Conservation (phyloP, 768 basidiomycete genomes). For the Asterophora lycoperdoides region DNA sequence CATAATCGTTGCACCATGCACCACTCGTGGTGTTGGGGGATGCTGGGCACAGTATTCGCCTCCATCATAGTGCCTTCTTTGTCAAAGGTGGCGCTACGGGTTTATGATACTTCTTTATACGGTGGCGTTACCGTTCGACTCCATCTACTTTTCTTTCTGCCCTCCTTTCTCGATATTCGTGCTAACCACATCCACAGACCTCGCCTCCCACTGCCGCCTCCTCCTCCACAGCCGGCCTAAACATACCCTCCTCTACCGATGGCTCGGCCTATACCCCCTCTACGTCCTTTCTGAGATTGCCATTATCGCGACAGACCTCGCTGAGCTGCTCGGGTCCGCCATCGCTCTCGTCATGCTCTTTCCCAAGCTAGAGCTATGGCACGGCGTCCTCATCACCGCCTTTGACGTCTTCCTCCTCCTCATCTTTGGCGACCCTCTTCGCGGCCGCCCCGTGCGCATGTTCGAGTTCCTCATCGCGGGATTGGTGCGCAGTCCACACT, state of each 20-base stretch:
- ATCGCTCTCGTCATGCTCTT: constrained; percentile 77
- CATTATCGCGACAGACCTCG: constrained; percentile 74
- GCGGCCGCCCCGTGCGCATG: constrained; percentile 57
- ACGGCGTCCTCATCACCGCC: constrained; percentile 64
- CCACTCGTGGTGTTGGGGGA: too few relatives aligned
- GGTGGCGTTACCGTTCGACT: too few relatives aligned
- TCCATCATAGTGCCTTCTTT: too few relatives aligned
- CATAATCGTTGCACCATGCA: background rate
- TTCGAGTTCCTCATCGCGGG: constrained; percentile 64
- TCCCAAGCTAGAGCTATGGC: constrained; percentile 65
- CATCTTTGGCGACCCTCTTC: constrained; percentile 64
- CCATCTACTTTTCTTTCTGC: background rate
- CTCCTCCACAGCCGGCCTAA: constrained; percentile 62
- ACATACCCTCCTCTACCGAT: constrained; percentile 52
- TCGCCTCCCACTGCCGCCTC: constrained; percentile 57
- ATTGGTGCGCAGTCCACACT: constrained; percentile 41
- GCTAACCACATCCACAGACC: constrained; percentile 26
- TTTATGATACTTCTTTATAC: too few relatives aligned
- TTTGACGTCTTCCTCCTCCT: constrained; percentile 69
- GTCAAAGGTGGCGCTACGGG: too few relatives aligned
- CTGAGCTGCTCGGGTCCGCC: constrained; percentile 78
- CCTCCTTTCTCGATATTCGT: background rate
- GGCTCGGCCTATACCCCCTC: constrained; percentile 60
- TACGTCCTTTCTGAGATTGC: constrained; percentile 64
- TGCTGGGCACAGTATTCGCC: too few relatives aligned